Evolutionary conservation across 371 early-diverging fungal genomes (phyloP), one percentile per base, ranked within the genome.

Genomic region (Zancudomyces culisetae): DNA sequence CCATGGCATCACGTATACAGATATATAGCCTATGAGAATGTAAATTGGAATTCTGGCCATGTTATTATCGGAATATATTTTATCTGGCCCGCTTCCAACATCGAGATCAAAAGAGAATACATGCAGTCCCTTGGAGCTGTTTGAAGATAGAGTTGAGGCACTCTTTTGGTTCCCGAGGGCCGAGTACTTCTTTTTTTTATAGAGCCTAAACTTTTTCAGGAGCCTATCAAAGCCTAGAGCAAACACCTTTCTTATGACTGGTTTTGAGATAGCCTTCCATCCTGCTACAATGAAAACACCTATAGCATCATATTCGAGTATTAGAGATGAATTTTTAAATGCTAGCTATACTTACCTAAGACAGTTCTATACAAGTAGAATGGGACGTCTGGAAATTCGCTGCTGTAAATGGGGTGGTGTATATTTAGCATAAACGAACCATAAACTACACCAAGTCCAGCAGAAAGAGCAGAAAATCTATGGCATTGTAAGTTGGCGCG

Each of bases 11-110:
- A 45, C 55, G 12, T 54, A 54, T 23, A 42, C 45, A 1, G 55
- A 52, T 6, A 58, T 42, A 3, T 64, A 19, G 10, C 69, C 55
- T 15, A 68, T 60, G 19, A 65, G 66, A 4, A 50, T 45, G 29
- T 68, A 68, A 2, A 68, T 62, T 20, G 68, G 68, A 3, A 68
- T 48, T 24, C 68, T 62, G 3, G 61, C 63, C 23, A 68, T 43
- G 54, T 68, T 68, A 20, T 63, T 69, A 2, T 55, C 42, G 2
- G 60, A 28, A 15, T 30, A 43, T 55, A 68, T 68, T 27, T 64
- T 56, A 49, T 63, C 69, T 29, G 62, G 63, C 41, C 49, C 52
- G 10, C 66, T 55, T 4, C 21, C 20, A 27, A 41, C 43, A 21
- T 66, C 54, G 42, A 42, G 22, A 10, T 42, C 23, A 2, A 45